Evolutionary conservation across 208 protist genomes (phyloP).

Genomic region (Acanthamoeba castellanii): DNA sequence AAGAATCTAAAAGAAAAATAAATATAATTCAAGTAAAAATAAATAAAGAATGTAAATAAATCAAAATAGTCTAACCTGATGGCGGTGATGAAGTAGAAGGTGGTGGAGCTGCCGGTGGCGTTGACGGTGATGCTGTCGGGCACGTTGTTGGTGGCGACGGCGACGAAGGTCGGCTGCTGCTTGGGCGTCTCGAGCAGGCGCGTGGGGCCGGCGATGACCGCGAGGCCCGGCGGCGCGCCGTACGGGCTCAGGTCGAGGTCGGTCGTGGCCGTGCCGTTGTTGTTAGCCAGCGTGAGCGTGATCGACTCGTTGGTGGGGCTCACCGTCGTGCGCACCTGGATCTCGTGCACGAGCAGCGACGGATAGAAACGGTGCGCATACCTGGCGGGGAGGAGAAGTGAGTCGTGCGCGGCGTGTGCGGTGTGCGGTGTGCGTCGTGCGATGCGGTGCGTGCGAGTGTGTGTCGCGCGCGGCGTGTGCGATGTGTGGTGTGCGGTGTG

Average conservation of each 20-base stretch:
- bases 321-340: not conserved
- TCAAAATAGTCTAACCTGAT: not conserved
- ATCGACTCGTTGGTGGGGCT: not conserved
- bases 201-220: not conserved
- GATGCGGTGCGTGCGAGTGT: too few relatives aligned
- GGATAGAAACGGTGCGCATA: not conserved
- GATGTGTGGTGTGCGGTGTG: too few relatives aligned
- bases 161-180: not conserved
- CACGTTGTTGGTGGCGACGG: not conserved
- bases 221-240: too few relatives aligned
- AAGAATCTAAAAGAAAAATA: not conserved
- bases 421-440: too few relatives aligned
- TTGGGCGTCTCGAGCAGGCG: not conserved
- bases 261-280: not conserved
- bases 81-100: constrained; percentile 54
- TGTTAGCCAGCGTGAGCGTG: not conserved
- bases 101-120: not conserved
- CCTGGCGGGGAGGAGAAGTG: not conserved
- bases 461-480: too few relatives aligned
- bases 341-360: constrained; percentile 22
- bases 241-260: not conserved
- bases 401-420: not conserved
- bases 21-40: not conserved
- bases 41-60: not conserved
- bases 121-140: not conserved